These are phyloP conservation scores for Kondoa subrosea DNA, from an alignment of 768 basidiomycete genomes.

Conservation along the genomic window DNA sequence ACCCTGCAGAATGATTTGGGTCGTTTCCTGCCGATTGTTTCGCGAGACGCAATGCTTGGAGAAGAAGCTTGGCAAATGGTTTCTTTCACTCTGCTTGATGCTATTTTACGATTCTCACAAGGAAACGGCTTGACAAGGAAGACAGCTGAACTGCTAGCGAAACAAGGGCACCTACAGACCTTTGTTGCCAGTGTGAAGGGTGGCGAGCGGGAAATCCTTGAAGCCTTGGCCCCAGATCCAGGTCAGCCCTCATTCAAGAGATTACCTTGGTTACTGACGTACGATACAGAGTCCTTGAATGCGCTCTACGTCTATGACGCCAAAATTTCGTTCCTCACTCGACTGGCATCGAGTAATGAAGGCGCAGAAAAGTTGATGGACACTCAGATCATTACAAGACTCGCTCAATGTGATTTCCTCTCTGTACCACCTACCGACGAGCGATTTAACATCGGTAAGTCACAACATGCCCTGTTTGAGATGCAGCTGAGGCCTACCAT, in stretches of 20 bases:
- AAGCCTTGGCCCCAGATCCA: constrained; percentile 72
- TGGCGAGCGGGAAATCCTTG: constrained; percentile 53
- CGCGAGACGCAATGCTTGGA: constrained; percentile 85
- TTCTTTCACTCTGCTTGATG: constrained; percentile 76
- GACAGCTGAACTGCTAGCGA: constrained; percentile 48
- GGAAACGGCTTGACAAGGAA: constrained; percentile 38
- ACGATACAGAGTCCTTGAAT: constrained; percentile 58
- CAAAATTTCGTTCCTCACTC: constrained; percentile 74
- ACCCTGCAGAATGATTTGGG: constrained; percentile 56
- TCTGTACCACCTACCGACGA: constrained; percentile 70
- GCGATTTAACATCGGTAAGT: constrained; percentile 58
- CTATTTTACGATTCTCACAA: constrained; percentile 51
- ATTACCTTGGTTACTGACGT: background rate
- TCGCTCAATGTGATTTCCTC: constrained; percentile 73
- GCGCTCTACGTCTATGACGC: constrained; percentile 85
- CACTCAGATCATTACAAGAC: constrained; percentile 50
- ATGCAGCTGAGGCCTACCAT: background rate
- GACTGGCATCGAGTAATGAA: constrained; percentile 60
- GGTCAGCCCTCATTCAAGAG: constrained; percentile 39
- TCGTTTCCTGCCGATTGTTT: constrained; percentile 51
- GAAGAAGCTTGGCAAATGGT: constrained; percentile 95
- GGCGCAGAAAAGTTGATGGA: constrained; percentile 77
- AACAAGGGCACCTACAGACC: constrained; percentile 60
- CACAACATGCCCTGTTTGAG: background rate
- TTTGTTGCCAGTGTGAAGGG: constrained; percentile 76